phyloP scores from a whole-genome alignment of 306 rosid genomes.

The Carpinus viminea region DNA sequence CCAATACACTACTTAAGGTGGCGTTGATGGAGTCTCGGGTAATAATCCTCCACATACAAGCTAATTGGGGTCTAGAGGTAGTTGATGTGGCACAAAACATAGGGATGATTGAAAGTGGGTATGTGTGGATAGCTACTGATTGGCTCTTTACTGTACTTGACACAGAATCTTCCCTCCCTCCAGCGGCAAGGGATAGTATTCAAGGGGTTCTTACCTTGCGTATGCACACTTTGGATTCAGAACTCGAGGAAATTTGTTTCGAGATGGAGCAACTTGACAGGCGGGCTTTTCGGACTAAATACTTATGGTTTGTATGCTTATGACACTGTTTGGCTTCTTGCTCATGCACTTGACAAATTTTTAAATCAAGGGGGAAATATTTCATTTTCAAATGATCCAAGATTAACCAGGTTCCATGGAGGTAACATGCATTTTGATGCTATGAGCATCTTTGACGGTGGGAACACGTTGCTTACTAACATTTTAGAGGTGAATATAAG shows the following conservation, averaged over 20 bases:
- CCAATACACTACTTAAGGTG: slow-evolving; percentile 68
- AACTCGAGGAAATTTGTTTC: slow-evolving; percentile 60
- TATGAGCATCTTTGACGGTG: slow-evolving; percentile 71
- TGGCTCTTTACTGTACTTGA: slow-evolving; percentile 68
- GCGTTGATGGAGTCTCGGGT: slow-evolving; percentile 74
- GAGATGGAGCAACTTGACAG: slow-evolving; percentile 73
- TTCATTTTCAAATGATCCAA: slow-evolving; percentile 64
- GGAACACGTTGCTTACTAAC: slow-evolving; percentile 42
- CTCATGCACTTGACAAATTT: slow-evolving; percentile 71
- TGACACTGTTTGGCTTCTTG: slow-evolving; percentile 81
- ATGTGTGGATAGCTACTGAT: slow-evolving; percentile 82
- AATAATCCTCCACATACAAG: slow-evolving; percentile 57
- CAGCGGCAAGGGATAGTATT: slow-evolving; percentile 44
- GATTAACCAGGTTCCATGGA: slow-evolving; percentile 27
- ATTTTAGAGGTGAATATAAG: slow-evolving; percentile 63
- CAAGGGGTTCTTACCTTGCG: slow-evolving; percentile 80
- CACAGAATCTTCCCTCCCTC: slow-evolving; percentile 42
- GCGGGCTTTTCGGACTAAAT: slow-evolving; percentile 49
- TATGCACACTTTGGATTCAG: slow-evolving; percentile 60
- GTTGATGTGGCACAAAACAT: slow-evolving; percentile 62
- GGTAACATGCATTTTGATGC: slow-evolving; percentile 58
- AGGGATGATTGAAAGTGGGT: slow-evolving; percentile 80
- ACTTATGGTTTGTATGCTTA: slow-evolving; percentile 65
- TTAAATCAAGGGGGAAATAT: slow-evolving; percentile 62
- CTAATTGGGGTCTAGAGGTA: slow-evolving; percentile 46